Conservation (phyloP, 441 rosid genomes). For the Bocquillonia castaneifolia region DNA sequence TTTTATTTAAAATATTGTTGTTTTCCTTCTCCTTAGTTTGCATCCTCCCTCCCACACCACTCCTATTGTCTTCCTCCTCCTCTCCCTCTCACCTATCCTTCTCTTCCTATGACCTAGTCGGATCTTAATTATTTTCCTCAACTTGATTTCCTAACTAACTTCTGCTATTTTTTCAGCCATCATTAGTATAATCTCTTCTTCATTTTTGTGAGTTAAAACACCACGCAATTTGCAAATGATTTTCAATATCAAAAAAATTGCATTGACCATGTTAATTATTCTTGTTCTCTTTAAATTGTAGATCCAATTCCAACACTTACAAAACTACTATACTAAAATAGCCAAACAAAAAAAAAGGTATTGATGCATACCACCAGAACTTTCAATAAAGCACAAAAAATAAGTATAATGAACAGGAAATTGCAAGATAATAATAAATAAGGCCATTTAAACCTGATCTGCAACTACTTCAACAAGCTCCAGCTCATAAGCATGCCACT, state of each 20-base stretch:
- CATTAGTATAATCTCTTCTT: not conserved
- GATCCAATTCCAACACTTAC: too few species aligned
- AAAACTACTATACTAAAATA: too few species aligned
- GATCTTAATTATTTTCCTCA: not conserved
- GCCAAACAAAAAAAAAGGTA: not conserved
- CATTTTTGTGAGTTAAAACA: not conserved
- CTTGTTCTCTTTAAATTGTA: not conserved
- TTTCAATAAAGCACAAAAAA: not conserved
- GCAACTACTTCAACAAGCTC: slow-evolving; percentile 99
- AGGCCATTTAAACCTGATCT: slow-evolving; percentile 59
- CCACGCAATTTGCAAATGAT: not conserved
- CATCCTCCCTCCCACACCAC: not conserved
- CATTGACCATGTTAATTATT: not conserved
- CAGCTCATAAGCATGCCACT: slow-evolving; percentile 95
- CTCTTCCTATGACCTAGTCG: not conserved
- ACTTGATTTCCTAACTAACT: not conserved
- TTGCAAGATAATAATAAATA: slow-evolving; percentile 1
- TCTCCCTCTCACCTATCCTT: not conserved
- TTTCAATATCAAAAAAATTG: not conserved
- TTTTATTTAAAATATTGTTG: too few species aligned
- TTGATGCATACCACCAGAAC: not conserved
- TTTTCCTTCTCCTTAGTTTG: too few species aligned
- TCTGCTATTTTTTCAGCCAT: not conserved
- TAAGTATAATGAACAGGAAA: not conserved
- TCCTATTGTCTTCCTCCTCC: not conserved